phyloP scores from a whole-genome alignment of 2,329 filamentous ascomycete genomes.

The Cladosporium sphaerospermum region DNA sequence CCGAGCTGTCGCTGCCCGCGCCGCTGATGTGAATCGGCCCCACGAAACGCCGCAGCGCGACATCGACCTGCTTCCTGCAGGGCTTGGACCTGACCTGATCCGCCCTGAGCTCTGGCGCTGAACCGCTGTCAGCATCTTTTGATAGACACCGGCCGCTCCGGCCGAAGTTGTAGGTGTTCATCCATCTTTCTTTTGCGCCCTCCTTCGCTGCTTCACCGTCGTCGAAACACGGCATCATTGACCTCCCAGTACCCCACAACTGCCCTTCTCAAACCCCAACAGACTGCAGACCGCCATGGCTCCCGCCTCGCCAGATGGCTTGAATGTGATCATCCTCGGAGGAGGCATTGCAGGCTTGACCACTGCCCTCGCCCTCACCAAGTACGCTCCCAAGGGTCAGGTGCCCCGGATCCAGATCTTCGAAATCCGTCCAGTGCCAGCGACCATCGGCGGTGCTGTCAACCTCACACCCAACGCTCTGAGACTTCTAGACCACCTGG shows the following conservation, averaged over 20 bases:
- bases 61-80: background rate
- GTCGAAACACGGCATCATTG: no score
- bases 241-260: background rate
- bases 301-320: constrained; percentile 23
- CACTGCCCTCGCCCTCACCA: constrained; percentile 44
- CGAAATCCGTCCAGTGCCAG: constrained; percentile 42
- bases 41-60: constrained; percentile 1
- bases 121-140: background rate
- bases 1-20: background rate
- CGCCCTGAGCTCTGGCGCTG: background rate
- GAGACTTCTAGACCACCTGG: constrained; percentile 33
- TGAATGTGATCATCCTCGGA: constrained; percentile 45
- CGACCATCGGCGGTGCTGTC: constrained; percentile 42
- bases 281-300: constrained; percentile 4
- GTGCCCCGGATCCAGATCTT: constrained; percentile 41
- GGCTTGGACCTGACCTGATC: background rate
- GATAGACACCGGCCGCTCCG: no score
- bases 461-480: constrained; percentile 45
- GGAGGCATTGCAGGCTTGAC: constrained; percentile 48
- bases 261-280: background rate
- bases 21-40: constrained; percentile 2
- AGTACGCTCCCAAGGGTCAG: constrained; percentile 33
- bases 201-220: background rate
- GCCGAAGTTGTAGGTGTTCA: no score
- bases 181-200: background rate